Evolutionary conservation across 2,329 filamentous ascomycete genomes (phyloP), one percentile per base, ranked within the genome.

Genomic region (Venturia pyrina): DNA sequence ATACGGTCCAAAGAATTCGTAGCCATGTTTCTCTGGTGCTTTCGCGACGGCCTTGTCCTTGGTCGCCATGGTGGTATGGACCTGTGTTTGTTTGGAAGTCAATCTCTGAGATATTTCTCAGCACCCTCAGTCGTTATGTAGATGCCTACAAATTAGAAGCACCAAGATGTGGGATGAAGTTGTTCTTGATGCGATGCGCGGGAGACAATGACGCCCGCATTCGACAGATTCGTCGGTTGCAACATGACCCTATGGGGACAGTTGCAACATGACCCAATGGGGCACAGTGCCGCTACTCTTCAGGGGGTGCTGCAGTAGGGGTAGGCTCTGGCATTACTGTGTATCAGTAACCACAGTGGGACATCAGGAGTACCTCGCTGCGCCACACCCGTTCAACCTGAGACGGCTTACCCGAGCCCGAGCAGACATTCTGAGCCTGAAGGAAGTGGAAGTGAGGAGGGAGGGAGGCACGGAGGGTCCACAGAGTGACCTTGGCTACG

Each of bases 1-100:
- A 68, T 73, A 77, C 76, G 75, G 76, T 66, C 75, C 75, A 56
- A 76, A 69, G 66, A 78, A 78, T 56, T 77, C 75, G 65, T 77
- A 78, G 65, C 74, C 75, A 70, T 77, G 75, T 70, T 68, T 74
- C 56, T 65, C 48, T 44, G 64, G 41, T 17, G 61, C 46, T 15
- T 63, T 37, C 15, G 44, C n/a, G 44, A 40, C 62, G 13, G 11
- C 46, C 34, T 65, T 59, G n/a, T 41, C 57, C 21, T 63, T 62
- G 21, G 64, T 41, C 64, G 37, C 50, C 28, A 40, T 57, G 60
- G 28, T 28, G 28, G 28, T 28, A 28, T n/a, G n/a, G n/a, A n/a
- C 28, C 21, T 7, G 34, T 43, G 40, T 40, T 43, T 43, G 28
- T 37, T 19, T 21, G 15, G 32, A 5, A 24, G 57, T 37, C 62